These are phyloP conservation scores for Dactylellina cionopaga DNA, from an alignment of 2,329 filamentous ascomycete genomes.

Conservation along the genomic window DNA sequence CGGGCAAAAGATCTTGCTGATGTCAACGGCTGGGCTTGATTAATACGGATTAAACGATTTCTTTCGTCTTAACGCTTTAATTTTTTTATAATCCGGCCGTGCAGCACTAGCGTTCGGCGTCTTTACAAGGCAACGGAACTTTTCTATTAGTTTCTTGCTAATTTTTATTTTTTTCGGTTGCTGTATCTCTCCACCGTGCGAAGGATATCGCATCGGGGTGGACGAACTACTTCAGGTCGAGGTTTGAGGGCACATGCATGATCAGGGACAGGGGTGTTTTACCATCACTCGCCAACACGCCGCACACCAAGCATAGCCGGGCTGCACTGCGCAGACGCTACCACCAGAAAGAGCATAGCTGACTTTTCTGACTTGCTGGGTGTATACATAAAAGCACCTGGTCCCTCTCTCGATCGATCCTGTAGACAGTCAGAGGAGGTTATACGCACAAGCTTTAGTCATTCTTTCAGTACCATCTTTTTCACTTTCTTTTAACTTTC, in stretches of 20 bases:
- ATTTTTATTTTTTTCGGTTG: neutral
- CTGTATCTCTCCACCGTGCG: slow-evolving; percentile 36
- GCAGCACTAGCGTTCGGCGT: neutral
- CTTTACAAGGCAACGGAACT: neutral
- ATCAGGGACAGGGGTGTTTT: slow-evolving; percentile 27
- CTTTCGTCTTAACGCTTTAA: slow-evolving; percentile 19
- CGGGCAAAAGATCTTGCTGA: slow-evolving; percentile 10
- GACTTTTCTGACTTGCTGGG: neutral
- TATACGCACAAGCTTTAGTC: slow-evolving; percentile 20
- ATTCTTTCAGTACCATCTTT: slow-evolving; percentile 25
- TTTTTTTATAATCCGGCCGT: neutral
- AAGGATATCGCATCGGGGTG: slow-evolving; percentile 22
- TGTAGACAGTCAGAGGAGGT: slow-evolving; percentile 5
- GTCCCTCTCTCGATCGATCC: slow-evolving; percentile 7
- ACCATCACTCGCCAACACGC: slow-evolving; percentile 32
- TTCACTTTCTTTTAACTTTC: neutral
- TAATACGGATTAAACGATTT: slow-evolving; percentile 17
- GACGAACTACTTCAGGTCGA: slow-evolving; percentile 36
- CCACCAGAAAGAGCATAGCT: slow-evolving; percentile 10
- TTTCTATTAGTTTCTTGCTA: slow-evolving; percentile 7
- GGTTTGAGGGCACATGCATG: slow-evolving; percentile 13
- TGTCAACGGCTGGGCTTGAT: slow-evolving; percentile 30
- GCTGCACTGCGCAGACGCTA: slow-evolving; percentile 21
- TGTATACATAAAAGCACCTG: slow-evolving; percentile 32
- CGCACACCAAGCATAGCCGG: slow-evolving; percentile 23